Conservation (phyloP, 768 basidiomycete genomes). For the Flagelloscypha sp. region DNA sequence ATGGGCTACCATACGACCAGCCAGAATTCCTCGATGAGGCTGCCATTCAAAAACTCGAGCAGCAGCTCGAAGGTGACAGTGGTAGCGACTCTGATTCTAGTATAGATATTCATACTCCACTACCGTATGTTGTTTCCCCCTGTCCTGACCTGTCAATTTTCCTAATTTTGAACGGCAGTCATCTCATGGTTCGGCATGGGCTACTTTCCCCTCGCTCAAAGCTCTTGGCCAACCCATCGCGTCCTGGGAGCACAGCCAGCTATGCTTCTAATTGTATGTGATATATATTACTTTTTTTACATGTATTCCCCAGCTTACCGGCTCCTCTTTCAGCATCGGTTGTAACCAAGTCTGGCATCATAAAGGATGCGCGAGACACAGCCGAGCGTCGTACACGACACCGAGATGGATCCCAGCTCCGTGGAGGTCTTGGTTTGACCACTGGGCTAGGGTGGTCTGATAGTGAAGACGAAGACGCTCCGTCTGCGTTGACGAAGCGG, state of each 20-base stretch:
- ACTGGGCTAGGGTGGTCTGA: slow-evolving; percentile 73
- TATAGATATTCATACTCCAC: slow-evolving; percentile 58
- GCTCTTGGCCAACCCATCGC: slow-evolving; percentile 30
- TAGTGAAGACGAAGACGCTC: slow-evolving; percentile 70
- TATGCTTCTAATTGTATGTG: slow-evolving; percentile 26
- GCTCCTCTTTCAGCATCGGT: slow-evolving; percentile 13
- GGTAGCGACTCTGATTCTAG: slow-evolving; percentile 52
- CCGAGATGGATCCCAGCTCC: slow-evolving; percentile 48
- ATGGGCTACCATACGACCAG: slow-evolving; percentile 10
- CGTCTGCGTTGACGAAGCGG: slow-evolving; percentile 55
- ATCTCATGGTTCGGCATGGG: slow-evolving; percentile 60
- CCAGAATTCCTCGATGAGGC: slow-evolving; percentile 9
- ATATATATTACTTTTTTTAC: slow-evolving; percentile 2
- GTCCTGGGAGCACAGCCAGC: slow-evolving; percentile 28
- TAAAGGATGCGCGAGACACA: slow-evolving; percentile 53
- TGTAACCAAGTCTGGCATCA: slow-evolving; percentile 29
- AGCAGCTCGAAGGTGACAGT: slow-evolving; percentile 18
- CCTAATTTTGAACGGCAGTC: slow-evolving; percentile 25
- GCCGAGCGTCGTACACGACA: slow-evolving; percentile 48
- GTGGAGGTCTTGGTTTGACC: slow-evolving; percentile 60
- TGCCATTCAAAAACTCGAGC: slow-evolving; percentile 11
- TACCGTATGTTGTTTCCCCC: slow-evolving; percentile 43
- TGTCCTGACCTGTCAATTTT: slow-evolving; percentile 6
- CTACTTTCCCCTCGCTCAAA: slow-evolving; percentile 61
- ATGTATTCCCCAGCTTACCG: slow-evolving; percentile 5